Percentiles rank a stretch among this genome's conserved stretches.
Evolutionary conservation across 352 stramenopile genomes (phyloP).

Genomic region (Globisporangium cystogenes): DNA sequence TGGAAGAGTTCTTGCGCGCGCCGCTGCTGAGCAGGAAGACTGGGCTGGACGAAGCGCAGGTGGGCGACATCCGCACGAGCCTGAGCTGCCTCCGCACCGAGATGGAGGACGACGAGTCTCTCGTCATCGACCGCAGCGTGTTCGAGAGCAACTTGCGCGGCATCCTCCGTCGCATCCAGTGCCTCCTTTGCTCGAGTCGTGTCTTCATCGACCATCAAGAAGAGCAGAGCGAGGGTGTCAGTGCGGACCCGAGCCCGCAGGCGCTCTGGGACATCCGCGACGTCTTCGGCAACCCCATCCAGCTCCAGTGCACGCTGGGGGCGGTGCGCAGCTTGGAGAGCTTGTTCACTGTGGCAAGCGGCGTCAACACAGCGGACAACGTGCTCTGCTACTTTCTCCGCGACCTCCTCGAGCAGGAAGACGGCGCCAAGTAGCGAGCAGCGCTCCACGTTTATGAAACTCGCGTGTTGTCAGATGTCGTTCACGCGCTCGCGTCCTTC

Average conservation of each 20-base stretch:
- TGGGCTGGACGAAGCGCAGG: conserved; percentile 19
- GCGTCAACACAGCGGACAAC: conserved; percentile 38
- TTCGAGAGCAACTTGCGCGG: conserved; percentile 27
- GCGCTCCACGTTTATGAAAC: not conserved
- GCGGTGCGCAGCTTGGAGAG: conserved; percentile 37
- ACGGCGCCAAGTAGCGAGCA: not conserved
- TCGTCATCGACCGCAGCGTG: conserved; percentile 33
- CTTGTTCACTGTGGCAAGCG: conserved; percentile 40
- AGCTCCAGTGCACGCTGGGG: conserved; percentile 39
- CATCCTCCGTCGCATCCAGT: conserved; percentile 31
- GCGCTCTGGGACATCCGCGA: conserved; percentile 15
- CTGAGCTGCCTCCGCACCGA: conserved; percentile 43
- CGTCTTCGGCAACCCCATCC: conserved; percentile 40
- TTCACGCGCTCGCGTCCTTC: conserved; percentile 44
- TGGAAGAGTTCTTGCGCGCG: conserved; percentile 41
- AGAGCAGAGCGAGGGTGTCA: too few species aligned
- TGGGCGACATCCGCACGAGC: conserved; percentile 24
- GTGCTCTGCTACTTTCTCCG: conserved; percentile 67
- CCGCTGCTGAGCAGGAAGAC: conserved; percentile 48
- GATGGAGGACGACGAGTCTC: conserved; percentile 62
- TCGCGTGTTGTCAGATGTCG: not conserved
- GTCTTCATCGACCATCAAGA: not conserved
- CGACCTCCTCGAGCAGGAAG: conserved; percentile 39
- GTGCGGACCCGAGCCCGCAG: not conserved
- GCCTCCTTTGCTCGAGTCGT: conserved; percentile 21